These are phyloP conservation scores for Paramecium octaurelia DNA, from an alignment of 73 alveolate genomes.

Conservation along the genomic window DNA sequence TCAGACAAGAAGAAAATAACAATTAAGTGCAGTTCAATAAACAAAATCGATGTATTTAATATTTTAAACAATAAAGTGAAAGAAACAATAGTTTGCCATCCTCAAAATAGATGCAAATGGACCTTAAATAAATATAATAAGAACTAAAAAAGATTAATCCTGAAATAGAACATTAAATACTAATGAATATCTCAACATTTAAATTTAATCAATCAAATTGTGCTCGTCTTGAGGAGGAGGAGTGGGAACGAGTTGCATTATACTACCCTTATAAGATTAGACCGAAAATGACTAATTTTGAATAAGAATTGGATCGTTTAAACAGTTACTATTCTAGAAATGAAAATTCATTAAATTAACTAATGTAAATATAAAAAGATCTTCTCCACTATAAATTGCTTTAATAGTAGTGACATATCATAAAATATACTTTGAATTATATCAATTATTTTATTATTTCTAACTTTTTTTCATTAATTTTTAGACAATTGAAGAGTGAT, in stretches of 20 bases:
- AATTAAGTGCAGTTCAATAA: background rate
- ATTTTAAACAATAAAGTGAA: background rate
- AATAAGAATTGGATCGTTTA: slow-evolving; percentile 37
- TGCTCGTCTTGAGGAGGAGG: background rate
- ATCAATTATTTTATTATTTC: background rate
- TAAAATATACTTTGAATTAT: background rate
- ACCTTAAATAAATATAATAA: background rate
- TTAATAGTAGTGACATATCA: background rate
- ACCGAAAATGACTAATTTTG: slow-evolving; percentile 39
- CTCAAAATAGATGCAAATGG: background rate
- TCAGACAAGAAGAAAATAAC: background rate
- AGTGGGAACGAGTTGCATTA: slow-evolving; percentile 31
- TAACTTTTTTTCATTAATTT: background rate
- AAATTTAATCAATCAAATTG: background rate
- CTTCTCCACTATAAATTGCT: background rate
- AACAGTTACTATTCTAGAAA: slow-evolving; percentile 15
- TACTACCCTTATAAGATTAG: background rate
- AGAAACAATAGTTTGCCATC: slow-evolving; percentile 30
- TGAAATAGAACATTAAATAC: slow-evolving; percentile 8
- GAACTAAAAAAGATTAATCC: slow-evolving; percentile 39
- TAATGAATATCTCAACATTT: background rate
- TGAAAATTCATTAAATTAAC: slow-evolving; percentile 41
- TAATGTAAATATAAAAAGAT: slow-evolving; percentile 41
- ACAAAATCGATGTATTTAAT: background rate
- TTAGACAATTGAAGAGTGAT: background rate